Percentiles rank a stretch among this genome's conserved stretches.
Conservation (phyloP, 2,329 filamentous ascomycete genomes). For the Fonsecaea multimorphosa region DNA sequence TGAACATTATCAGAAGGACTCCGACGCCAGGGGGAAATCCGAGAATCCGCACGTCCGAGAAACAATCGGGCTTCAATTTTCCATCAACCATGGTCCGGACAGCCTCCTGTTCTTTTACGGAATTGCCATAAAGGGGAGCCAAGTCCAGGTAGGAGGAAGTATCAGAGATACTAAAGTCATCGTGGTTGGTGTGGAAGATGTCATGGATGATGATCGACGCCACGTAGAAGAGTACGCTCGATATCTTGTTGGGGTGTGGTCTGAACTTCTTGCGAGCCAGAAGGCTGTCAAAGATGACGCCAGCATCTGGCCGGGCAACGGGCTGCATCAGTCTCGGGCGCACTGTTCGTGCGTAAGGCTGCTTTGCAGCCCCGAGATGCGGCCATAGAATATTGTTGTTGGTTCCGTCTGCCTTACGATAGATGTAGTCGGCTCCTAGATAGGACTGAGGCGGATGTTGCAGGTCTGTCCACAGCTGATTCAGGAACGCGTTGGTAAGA, state of each 20-base stretch:
- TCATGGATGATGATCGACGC: conserved; percentile 72
- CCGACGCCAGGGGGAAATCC: conserved; percentile 73
- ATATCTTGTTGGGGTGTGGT: conserved; percentile 73
- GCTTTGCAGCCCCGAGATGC: conserved; percentile 67
- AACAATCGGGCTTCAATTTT: conserved; percentile 74
- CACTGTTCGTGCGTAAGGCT: conserved; percentile 73
- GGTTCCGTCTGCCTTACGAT: conserved; percentile 49
- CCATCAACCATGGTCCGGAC: conserved; percentile 70
- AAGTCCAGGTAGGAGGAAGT: conserved; percentile 79
- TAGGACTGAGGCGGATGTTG: conserved; percentile 60
- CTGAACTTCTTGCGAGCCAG: conserved; percentile 68
- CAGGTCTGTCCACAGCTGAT: conserved; percentile 61
- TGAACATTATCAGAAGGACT: conserved; percentile 71
- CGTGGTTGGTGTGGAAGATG: conserved; percentile 69
- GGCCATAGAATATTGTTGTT: conserved; percentile 65
- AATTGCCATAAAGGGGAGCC: conserved; percentile 73
- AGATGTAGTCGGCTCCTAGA: conserved; percentile 46
- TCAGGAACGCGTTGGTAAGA: conserved; percentile 59
- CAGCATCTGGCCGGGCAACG: conserved; percentile 68
- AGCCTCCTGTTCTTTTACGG: conserved; percentile 65
- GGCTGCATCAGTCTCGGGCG: conserved; percentile 62
- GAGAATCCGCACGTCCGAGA: conserved; percentile 68
- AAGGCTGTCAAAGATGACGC: conserved; percentile 70
- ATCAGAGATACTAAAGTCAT: conserved; percentile 67
- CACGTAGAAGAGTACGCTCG: conserved; percentile 75